A percentile compares a stretch with the other conserved stretches of the same genome.
Conservation (phyloP, 163 green algal species). For the Chlamydomonas reinhardtii region DNA sequence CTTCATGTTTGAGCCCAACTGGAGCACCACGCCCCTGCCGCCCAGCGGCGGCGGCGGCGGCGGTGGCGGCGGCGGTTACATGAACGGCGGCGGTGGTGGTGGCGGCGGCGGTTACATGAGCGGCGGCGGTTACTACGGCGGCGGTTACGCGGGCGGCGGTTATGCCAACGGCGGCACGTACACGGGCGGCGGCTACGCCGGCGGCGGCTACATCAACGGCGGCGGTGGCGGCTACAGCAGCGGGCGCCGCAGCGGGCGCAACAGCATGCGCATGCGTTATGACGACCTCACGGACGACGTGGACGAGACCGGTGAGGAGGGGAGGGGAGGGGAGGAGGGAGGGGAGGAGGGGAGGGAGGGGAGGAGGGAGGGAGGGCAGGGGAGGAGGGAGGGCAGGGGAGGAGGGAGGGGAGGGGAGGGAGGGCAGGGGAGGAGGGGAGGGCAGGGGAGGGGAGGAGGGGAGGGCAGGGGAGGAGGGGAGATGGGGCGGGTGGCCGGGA, state of each 20-base stretch:
- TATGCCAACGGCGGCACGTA: not conserved
- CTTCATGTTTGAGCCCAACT: conserved; percentile 21
- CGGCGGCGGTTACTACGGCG: not conserved
- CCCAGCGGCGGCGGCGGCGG: not conserved
- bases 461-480: no score
- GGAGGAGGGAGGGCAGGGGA: no score
- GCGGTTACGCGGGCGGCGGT: not conserved
- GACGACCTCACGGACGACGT: conserved; percentile 2
- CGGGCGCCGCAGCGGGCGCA: not conserved
- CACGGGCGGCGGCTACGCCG: not conserved
- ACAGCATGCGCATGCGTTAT: not conserved
- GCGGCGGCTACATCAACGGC: not conserved
- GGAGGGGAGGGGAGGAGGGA: not conserved
- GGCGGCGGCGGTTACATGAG: not conserved
- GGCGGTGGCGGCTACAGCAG: not conserved
- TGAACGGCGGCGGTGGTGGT: not conserved
- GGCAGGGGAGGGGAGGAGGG: no score
- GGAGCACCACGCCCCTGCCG: not conserved
- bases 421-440: no score
- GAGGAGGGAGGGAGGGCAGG: no score
- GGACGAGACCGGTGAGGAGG: conserved; percentile 25
- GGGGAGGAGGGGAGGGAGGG: no score
- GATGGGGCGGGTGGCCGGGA: no score
- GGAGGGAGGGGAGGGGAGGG: no score
- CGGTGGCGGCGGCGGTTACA: not conserved